phyloP scores from a whole-genome alignment of 164 flowering plant species.

The Vitis riparia region DNA sequence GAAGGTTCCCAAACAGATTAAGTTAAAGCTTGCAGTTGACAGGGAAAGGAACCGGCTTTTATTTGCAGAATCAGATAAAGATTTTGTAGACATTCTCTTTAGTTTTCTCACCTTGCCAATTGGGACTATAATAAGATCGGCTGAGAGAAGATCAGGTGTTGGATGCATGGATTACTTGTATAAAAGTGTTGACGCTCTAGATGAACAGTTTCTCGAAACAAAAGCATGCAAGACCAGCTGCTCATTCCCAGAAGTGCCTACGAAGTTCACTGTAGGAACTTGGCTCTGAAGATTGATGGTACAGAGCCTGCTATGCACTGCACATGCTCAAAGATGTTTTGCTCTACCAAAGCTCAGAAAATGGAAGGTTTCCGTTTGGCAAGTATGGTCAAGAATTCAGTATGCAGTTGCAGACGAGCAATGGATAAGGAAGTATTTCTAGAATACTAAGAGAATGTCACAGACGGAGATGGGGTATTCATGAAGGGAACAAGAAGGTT shows the following conservation, averaged over 20 bases:
- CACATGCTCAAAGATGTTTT: background rate
- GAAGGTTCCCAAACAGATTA: too few species aligned
- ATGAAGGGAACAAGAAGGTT: background rate
- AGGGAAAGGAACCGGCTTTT: conserved; percentile 6
- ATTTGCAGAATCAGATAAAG: conserved; percentile 9
- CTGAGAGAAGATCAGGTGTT: background rate
- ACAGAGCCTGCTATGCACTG: background rate
- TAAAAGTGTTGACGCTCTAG: conserved; percentile 15
- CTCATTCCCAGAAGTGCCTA: conserved; percentile 2
- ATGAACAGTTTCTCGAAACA: background rate
- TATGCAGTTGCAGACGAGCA: background rate
- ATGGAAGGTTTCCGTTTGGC: background rate
- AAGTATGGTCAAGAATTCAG: background rate
- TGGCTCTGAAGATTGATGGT: background rate
- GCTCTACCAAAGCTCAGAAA: too few species aligned
- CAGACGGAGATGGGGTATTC: conserved; percentile 2
- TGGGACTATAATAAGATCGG: conserved; percentile 12
- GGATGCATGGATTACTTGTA: conserved; percentile 22
- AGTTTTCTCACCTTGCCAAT: conserved; percentile 26
- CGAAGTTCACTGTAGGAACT: background rate
- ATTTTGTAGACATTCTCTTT: conserved; percentile 17
- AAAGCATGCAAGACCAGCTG: conserved; percentile 19
- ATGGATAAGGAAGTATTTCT: background rate
- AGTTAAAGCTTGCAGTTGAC: conserved; percentile 3
- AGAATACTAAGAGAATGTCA: too few species aligned